Evolutionary conservation across 2,329 filamentous ascomycete genomes (phyloP).

Genomic region (Ilyonectria destructans): DNA sequence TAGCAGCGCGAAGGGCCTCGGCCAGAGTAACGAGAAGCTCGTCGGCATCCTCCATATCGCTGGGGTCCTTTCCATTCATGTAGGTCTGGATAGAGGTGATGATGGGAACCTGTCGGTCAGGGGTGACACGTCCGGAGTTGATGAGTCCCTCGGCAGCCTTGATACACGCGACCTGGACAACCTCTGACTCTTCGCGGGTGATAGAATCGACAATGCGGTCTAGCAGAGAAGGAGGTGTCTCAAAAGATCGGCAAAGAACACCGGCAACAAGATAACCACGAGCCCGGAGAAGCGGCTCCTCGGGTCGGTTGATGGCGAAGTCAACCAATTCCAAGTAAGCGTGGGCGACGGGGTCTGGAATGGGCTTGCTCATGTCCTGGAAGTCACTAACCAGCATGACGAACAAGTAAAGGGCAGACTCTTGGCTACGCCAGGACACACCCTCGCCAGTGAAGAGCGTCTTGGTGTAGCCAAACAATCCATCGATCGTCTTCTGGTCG

Average conservation of each 20-base stretch:
- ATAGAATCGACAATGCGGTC: constrained; percentile 84
- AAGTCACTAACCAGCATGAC: constrained; percentile 90
- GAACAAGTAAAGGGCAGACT: constrained; percentile 87
- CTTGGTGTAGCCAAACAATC: constrained; percentile 83
- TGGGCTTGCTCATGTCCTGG: constrained; percentile 80
- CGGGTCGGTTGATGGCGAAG: constrained; percentile 78
- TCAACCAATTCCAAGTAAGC: constrained; percentile 87
- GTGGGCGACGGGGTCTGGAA: constrained; percentile 79
- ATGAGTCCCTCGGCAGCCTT: constrained; percentile 84
- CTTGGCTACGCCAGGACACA: constrained; percentile 75
- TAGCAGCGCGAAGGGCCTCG: constrained; percentile 87
- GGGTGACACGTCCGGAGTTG: constrained; percentile 65
- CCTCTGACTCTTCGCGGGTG: constrained; percentile 82
- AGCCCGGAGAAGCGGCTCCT: constrained; percentile 85
- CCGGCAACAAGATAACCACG: constrained; percentile 91
- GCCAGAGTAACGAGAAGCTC: constrained; percentile 93
- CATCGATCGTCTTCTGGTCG: constrained; percentile 81
- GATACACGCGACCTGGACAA: constrained; percentile 93
- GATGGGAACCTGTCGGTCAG: constrained; percentile 73
- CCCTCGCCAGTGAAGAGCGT: constrained; percentile 76
- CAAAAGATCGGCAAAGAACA: constrained; percentile 79
- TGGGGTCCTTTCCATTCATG: constrained; percentile 84
- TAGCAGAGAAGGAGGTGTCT: constrained; percentile 76
- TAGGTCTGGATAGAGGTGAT: constrained; percentile 80
- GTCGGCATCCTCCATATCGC: constrained; percentile 89